Evolutionary conservation across 192 early-diverging fungal genomes (phyloP), one percentile per base, ranked within the genome.

Genomic region (Dispira simplex): DNA sequence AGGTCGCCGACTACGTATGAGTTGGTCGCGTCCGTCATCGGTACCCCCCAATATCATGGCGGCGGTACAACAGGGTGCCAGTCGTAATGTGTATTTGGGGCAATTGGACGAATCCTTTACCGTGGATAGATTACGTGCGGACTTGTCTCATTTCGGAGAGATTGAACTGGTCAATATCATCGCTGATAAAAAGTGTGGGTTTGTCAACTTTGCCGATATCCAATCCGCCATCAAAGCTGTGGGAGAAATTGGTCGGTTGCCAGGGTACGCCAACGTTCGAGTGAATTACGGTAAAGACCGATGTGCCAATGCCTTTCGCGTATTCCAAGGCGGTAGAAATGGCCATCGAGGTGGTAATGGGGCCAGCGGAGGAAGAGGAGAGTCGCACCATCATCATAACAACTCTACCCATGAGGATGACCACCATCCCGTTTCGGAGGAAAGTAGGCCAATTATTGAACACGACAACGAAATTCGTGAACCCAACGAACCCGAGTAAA

Each of bases 211-310:
- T 69, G 86, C 84, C 14, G 84, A 88, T 55, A 85, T 94, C 60
- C 54, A 71, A 2, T 78, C 70, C 20, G 90, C 91, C 13, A 78
- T 94, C 44, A 81, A 79, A 52, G 91, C 90, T 23, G 86, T 90
- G n/a, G 86, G 90, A 23, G 73, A 71, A 9, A 83, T 88, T 46
- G 75, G 77, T 44, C 32, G 26, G 8, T 12, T 53, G 12, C 78
- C 83, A 26, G 83, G 80, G 32, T 89, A 88, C 65, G 73, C 67
- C 46, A 65, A 64, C 16, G 78, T 78, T 63, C 71, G 79, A 46
- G 76, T 94, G 69, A 84, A 80, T 63, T 94, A 77, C 73, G 90
- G 91, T n/a, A 91, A 91, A 65, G 91, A 94, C 70, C 84, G 91
- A 9, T 94, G 90, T 70, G 90, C 84, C 27, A 87, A 90, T 55